phyloP scores from a whole-genome alignment of 352 stramenopile genomes.

The Sclerospora graminicola region DNA sequence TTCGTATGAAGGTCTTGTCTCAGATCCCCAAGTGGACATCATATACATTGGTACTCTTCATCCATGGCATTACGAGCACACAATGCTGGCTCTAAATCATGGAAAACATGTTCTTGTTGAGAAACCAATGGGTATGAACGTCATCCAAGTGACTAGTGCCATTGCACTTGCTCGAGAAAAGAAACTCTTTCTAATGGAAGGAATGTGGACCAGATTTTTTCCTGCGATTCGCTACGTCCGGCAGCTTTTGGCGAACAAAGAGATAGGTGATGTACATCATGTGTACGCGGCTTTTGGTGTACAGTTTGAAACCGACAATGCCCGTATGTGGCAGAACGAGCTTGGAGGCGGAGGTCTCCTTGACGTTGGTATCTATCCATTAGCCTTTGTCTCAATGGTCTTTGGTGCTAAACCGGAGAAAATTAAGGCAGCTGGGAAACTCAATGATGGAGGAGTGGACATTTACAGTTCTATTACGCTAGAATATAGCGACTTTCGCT shows the following conservation, averaged over 20 bases:
- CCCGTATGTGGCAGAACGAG: constrained; percentile 53
- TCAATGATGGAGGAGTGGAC: constrained; percentile 32
- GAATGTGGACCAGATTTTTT: constrained; percentile 85
- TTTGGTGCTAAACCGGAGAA: constrained; percentile 38
- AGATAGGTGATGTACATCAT: constrained; percentile 60
- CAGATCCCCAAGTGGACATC: constrained; percentile 77
- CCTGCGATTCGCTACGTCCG: constrained; percentile 51
- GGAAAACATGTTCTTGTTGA: constrained; percentile 90
- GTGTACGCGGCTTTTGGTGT: constrained; percentile 68
- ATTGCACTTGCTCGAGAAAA: constrained; percentile 51
- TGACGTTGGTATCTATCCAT: constrained; percentile 70
- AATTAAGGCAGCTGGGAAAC: constrained; percentile 19
- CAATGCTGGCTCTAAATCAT: constrained; percentile 60
- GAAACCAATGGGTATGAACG: constrained; percentile 89
- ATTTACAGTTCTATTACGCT: constrained; percentile 55
- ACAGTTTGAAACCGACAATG: constrained; percentile 29
- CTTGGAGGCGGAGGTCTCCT: constrained; percentile 67
- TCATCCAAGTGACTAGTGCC: constrained; percentile 57
- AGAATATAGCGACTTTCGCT: constrained; percentile 40
- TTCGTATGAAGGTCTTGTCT: constrained; percentile 77
- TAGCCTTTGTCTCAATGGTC: constrained; percentile 57
- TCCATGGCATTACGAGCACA: constrained; percentile 69
- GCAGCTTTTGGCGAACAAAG: constrained; percentile 35
- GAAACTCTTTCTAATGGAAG: constrained; percentile 75
- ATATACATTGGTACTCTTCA: constrained; percentile 92